These are phyloP conservation scores for Solanum phureja DNA, from an alignment of 257 asterid genomes.

Conservation along the genomic window DNA sequence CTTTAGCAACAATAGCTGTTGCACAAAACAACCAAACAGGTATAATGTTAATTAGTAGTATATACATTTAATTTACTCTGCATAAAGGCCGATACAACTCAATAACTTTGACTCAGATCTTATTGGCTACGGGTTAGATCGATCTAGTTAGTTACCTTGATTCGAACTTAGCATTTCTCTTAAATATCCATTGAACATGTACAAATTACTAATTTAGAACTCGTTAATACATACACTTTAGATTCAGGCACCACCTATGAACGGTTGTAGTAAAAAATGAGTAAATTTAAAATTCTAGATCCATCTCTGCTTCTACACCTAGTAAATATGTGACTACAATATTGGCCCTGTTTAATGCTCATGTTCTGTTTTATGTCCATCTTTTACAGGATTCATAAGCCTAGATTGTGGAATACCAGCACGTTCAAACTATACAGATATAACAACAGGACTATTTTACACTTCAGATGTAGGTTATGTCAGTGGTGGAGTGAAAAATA, in stretches of 20 bases:
- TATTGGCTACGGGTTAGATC: background rate
- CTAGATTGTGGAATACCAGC: slow-evolving; percentile 13
- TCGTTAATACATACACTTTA: background rate
- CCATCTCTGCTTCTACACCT: background rate
- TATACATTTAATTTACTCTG: background rate
- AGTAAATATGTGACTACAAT: background rate
- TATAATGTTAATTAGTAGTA: background rate
- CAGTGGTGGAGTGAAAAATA: background rate
- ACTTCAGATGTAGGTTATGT: slow-evolving; percentile 8
- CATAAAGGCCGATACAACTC: background rate
- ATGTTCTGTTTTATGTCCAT: background rate
- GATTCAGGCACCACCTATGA: fast-evolving
- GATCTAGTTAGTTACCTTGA: background rate
- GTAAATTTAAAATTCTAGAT: background rate
- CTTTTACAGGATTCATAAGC: slow-evolving; percentile 15
- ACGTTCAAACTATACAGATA: slow-evolving; percentile 4
- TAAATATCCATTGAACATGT: background rate
- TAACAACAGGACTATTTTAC: background rate
- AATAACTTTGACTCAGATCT: background rate
- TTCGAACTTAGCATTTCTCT: background rate
- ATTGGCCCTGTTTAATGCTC: background rate
- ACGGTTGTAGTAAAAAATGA: background rate
- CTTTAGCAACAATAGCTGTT: background rate
- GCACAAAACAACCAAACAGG: background rate
- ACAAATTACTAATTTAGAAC: background rate